Percentiles rank a stretch among this genome's conserved stretches.
Evolutionary conservation across 352 stramenopile species (phyloP).

Genomic region (Pythium dissimile): DNA sequence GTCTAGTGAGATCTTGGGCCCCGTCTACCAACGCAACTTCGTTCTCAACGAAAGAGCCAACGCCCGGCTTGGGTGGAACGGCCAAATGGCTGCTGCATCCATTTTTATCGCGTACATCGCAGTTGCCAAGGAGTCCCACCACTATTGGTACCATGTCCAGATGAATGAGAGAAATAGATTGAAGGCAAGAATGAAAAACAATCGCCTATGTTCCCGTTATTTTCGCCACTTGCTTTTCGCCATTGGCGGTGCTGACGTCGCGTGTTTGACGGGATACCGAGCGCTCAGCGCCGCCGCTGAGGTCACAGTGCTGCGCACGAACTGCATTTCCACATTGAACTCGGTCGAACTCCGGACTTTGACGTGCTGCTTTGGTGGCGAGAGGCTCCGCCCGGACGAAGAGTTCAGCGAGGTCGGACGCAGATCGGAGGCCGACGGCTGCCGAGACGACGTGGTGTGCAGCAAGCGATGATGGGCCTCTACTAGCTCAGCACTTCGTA

Average conservation of each 20-base stretch:
- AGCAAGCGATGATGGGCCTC: slow-evolving; percentile 20
- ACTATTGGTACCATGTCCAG: too few species aligned
- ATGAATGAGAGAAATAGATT: too few species aligned
- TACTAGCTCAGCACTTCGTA: slow-evolving; percentile 19
- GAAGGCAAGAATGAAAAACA: too few species aligned
- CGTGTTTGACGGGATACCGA: neutral
- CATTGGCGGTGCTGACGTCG: neutral
- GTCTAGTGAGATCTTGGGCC: too few species aligned
- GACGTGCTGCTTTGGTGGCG: slow-evolving; percentile 7
- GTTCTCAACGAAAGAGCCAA: too few species aligned
- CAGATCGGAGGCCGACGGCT: neutral
- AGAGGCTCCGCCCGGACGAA: neutral
- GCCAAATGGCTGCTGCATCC: neutral
- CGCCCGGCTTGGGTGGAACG: too few species aligned
- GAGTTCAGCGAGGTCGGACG: neutral
- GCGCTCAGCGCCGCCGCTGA: slow-evolving; percentile 1
- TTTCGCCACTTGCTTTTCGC: neutral
- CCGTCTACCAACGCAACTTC: neutral
- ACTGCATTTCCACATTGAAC: slow-evolving; percentile 51
- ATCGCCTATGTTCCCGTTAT: too few species aligned
- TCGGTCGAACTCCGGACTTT: slow-evolving; percentile 12
- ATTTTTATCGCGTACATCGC: slow-evolving; percentile 16
- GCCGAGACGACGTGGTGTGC: slow-evolving; percentile 4
- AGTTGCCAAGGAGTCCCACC: too few species aligned
- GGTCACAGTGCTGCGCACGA: slow-evolving; percentile 31